Evolutionary conservation across 306 rosid genomes (phyloP).

Genomic region (Sindora glabra): DNA sequence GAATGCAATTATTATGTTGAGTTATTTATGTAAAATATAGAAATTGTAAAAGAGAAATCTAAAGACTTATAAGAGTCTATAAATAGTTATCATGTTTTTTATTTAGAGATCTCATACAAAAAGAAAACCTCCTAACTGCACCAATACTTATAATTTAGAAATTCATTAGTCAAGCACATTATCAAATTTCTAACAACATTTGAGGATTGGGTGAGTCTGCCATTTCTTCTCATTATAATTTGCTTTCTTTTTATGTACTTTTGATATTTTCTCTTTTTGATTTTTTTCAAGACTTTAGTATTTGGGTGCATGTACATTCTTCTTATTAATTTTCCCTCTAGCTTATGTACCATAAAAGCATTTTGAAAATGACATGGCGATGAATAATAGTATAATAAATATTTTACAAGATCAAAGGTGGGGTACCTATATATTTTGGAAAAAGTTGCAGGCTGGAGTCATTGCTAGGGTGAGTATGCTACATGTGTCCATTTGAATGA

Average conservation of each 20-base stretch:
- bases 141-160: too few species aligned
- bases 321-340: slow-evolving; percentile 7
- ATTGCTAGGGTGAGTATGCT: slow-evolving; percentile 60
- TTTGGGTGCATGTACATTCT: background rate
- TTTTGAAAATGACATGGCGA: slow-evolving; percentile 77
- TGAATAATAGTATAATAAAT: slow-evolving; percentile 60
- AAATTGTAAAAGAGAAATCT: too few species aligned
- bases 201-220: slow-evolving; percentile 82
- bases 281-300: background rate
- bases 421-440: slow-evolving; percentile 78
- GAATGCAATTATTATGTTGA: too few species aligned
- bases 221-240: slow-evolving; percentile 9
- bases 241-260: too few species aligned
- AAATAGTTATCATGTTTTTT: too few species aligned
- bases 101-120: too few species aligned
- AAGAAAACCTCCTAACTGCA: too few species aligned
- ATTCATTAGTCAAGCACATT: too few species aligned
- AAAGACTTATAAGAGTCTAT: too few species aligned
- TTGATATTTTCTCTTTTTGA: too few species aligned
- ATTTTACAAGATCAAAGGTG: slow-evolving; percentile 79
- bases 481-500: slow-evolving; percentile 1
- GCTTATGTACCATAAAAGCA: slow-evolving; percentile 61
- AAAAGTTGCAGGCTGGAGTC: slow-evolving; percentile 86
- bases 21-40: too few species aligned
- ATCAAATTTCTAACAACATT: too few species aligned